Conservation (phyloP, 1,284 basidiomycete genomes). For the Sphagnurus paluster region DNA sequence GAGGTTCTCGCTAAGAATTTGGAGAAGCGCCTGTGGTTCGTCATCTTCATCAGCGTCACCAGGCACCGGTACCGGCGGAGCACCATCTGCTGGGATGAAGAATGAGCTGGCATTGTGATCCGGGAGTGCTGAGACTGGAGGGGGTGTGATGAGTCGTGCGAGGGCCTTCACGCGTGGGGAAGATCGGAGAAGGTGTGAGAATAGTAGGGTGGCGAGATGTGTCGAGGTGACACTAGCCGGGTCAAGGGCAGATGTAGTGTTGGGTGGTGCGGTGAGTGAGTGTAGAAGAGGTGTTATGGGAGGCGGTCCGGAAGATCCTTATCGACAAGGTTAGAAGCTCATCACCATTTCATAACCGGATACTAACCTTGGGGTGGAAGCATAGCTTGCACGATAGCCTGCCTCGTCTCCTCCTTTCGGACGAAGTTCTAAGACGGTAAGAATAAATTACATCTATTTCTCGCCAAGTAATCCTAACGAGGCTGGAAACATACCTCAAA, state of each 20-base stretch:
- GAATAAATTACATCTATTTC: not conserved
- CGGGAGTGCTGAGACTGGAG: slow-evolving; percentile 32
- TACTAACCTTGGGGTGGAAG: slow-evolving; percentile 50
- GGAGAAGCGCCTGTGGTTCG: slow-evolving; percentile 65
- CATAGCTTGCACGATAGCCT: slow-evolving; percentile 70
- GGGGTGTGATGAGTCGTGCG: slow-evolving; percentile 68
- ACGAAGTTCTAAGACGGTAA: slow-evolving; percentile 69
- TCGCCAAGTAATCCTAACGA: not conserved
- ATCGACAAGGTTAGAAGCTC: slow-evolving; percentile 9
- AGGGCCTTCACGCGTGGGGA: slow-evolving; percentile 76
- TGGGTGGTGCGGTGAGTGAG: slow-evolving; percentile 56
- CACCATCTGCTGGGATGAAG: slow-evolving; percentile 74
- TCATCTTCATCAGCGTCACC: slow-evolving; percentile 56
- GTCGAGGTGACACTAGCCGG: slow-evolving; percentile 56
- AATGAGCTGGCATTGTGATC: slow-evolving; percentile 44
- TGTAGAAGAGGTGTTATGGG: slow-evolving; percentile 67
- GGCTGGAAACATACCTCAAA: slow-evolving; percentile 58
- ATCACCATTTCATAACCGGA: slow-evolving; percentile 13
- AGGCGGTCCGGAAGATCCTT: slow-evolving; percentile 40
- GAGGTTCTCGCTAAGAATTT: slow-evolving; percentile 72
- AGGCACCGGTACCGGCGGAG: slow-evolving; percentile 29
- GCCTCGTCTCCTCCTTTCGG: slow-evolving; percentile 64
- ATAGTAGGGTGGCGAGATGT: slow-evolving; percentile 69
- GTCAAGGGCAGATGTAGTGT: slow-evolving; percentile 48
- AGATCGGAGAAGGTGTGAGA: slow-evolving; percentile 66